Evolutionary conservation across 2,329 filamentous ascomycete genomes (phyloP), one percentile per base, ranked within the genome.

Genomic region (Aspergillus awamori): DNA sequence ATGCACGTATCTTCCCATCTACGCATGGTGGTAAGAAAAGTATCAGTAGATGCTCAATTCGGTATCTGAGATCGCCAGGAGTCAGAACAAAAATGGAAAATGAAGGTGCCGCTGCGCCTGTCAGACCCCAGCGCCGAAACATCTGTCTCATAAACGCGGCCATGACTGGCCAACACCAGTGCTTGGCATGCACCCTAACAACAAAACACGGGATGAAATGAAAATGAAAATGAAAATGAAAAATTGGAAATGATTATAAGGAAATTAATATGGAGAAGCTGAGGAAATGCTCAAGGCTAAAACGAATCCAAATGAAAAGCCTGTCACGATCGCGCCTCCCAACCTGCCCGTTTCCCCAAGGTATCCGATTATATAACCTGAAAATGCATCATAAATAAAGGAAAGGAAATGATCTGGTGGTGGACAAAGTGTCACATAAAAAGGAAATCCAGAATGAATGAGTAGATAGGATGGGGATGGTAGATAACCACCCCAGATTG

Each of bases 61-160:
- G 51, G 57, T 48, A 63, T 61, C 59, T 65, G 57, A 63, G 61
- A 62, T 65, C 63, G 59, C 63, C 63, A 64, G 63, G 63, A 65
- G 56, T 62, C 61, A 63, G 63, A 65, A 62, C 60, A 57, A 63
- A 61, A 59, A 38, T n/a, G 41, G 52, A 57, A 61, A 52, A 47
- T 43, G 43, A 45, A 47, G 55, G 33, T 36, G 33, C 33, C 33
- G 33, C 33, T 36, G 33, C 33, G 53, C 45, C 51, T 43, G 47
- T 39, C n/a, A 53, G 53, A 51, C 48, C 24, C 54, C 38, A 43
- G 54, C 20, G 57, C 57, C 39, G 52, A 62, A 55, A 55, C 55
- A 59, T 58, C 11, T 63, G 38, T 58, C 57, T 65, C 60, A 65
- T 60, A 49, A 62, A 60, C 60, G 58, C 58, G 53, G 49, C 49